A percentile compares a stretch with the other conserved stretches of the same genome.
Conservation (phyloP, 2,329 filamentous ascomycete species). For the Mycogone perniciosa region DNA sequence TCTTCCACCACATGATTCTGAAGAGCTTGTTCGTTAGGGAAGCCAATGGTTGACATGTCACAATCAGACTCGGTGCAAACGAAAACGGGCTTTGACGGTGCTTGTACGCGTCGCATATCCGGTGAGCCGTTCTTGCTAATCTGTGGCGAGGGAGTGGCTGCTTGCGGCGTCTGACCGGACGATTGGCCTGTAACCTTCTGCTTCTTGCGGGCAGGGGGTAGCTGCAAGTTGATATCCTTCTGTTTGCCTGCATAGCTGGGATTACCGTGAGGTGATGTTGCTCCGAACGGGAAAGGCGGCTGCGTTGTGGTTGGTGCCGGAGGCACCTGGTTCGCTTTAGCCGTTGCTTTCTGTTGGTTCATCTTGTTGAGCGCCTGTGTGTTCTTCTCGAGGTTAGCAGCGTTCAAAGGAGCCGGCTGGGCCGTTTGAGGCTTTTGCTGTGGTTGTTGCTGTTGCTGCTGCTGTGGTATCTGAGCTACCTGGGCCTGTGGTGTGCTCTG, state of each 20-base stretch:
- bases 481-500: slow-evolving; percentile 21
- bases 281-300: slow-evolving; percentile 50
- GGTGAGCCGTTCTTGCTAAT: slow-evolving; percentile 42
- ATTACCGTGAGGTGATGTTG: slow-evolving; percentile 52
- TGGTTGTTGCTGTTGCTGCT: slow-evolving; percentile 18
- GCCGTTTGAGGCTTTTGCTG: slow-evolving; percentile 20
- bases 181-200: slow-evolving; percentile 38
- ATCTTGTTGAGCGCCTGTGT: slow-evolving; percentile 42
- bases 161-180: slow-evolving; percentile 34
- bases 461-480: slow-evolving; percentile 23
- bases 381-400: slow-evolving; percentile 47
- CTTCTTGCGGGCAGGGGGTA: slow-evolving; percentile 54
- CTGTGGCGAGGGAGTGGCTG: slow-evolving; percentile 41
- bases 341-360: slow-evolving; percentile 32
- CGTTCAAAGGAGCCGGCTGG: slow-evolving; percentile 33
- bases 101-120: slow-evolving; percentile 31
- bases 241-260: slow-evolving; percentile 49
- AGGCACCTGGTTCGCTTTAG: slow-evolving; percentile 44
- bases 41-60: slow-evolving; percentile 43
- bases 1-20: slow-evolving; percentile 52
- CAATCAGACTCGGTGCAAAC: slow-evolving; percentile 50
- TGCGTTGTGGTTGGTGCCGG: slow-evolving; percentile 52
- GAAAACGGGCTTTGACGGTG: slow-evolving; percentile 37
- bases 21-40: slow-evolving; percentile 48
- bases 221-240: slow-evolving; percentile 48